Conservation (phyloP, 2,329 filamentous ascomycete genomes). For the Eutypella sp. region DNA sequence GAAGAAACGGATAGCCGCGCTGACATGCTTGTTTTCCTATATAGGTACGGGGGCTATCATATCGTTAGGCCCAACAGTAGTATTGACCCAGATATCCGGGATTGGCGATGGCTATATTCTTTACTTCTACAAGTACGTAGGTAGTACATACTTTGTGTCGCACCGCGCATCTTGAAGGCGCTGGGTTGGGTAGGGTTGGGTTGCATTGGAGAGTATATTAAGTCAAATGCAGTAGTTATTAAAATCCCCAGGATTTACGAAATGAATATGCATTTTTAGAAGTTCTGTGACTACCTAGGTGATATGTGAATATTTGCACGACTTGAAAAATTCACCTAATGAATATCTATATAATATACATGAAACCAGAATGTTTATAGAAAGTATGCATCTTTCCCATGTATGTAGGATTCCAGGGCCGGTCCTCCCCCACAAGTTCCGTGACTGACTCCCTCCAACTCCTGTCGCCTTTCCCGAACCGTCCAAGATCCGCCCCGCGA, state of each 20-base stretch:
- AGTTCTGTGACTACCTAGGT: no score
- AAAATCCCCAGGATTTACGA: no score
- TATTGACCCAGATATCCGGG: neutral
- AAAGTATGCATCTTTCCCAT: neutral
- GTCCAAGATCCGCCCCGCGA: neutral
- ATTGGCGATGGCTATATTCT: neutral
- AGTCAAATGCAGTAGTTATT: no score
- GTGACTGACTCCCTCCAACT: no score
- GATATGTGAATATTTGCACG: no score
- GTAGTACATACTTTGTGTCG: neutral
- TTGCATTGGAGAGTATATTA: no score
- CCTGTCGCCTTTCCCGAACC: neutral
- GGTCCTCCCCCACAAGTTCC: neutral
- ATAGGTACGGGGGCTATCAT: neutral
- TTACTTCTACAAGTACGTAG: no score
- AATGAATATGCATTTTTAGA: no score
- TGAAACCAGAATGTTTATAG: no score
- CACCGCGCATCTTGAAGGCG: neutral
- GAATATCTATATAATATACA: no score
- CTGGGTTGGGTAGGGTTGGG: no score
- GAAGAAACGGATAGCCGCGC: neutral
- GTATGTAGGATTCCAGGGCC: neutral
- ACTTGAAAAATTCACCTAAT: no score
- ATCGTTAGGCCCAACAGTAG: neutral
- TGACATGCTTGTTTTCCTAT: neutral